These are phyloP conservation scores for Curvularia verruculosa DNA, from an alignment of 2,329 filamentous ascomycete genomes.

Conservation along the genomic window DNA sequence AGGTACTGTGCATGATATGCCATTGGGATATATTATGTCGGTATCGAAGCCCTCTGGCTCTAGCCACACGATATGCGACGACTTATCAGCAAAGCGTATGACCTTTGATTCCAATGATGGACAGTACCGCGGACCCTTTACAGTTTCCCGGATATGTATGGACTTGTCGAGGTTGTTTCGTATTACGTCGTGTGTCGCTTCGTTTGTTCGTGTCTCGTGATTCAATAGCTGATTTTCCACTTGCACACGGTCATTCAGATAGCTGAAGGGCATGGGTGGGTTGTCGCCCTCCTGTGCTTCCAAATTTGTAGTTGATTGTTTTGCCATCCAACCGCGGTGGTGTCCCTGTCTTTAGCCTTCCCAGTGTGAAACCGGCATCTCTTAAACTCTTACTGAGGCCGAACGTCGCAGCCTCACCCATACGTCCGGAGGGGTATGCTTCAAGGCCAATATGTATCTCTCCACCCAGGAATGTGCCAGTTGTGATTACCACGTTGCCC, in stretches of 20 bases:
- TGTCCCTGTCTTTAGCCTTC: constrained; percentile 92
- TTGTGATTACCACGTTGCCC: constrained; percentile 87
- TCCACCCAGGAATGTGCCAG: constrained; percentile 91
- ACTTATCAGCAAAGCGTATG: constrained; percentile 81
- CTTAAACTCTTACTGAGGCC: constrained; percentile 88
- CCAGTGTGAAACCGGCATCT: constrained; percentile 87
- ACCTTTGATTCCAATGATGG: constrained; percentile 95
- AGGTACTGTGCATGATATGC: constrained; percentile 95
- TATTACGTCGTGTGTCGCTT: constrained; percentile 80
- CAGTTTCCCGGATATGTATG: constrained; percentile 92
- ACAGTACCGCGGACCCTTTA: constrained; percentile 93
- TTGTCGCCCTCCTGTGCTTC: constrained; percentile 81
- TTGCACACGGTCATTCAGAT: constrained; percentile 77
- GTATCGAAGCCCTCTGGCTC: constrained; percentile 94
- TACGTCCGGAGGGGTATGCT: constrained; percentile 82
- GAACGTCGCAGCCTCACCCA: constrained; percentile 92
- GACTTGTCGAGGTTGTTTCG: constrained; percentile 92
- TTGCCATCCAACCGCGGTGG: constrained; percentile 83
- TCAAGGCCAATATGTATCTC: constrained; percentile 96
- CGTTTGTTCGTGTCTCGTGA: constrained; percentile 86
- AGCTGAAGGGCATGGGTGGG: constrained; percentile 89
- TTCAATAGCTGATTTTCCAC: constrained; percentile 86
- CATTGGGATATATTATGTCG: constrained; percentile 92
- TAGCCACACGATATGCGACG: constrained; percentile 89
- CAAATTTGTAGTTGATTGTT: constrained; percentile 79